These are phyloP conservation scores for Aspergillus heteromorphus DNA, from an alignment of 495 filamentous ascomycete genomes.

Conservation along the genomic window DNA sequence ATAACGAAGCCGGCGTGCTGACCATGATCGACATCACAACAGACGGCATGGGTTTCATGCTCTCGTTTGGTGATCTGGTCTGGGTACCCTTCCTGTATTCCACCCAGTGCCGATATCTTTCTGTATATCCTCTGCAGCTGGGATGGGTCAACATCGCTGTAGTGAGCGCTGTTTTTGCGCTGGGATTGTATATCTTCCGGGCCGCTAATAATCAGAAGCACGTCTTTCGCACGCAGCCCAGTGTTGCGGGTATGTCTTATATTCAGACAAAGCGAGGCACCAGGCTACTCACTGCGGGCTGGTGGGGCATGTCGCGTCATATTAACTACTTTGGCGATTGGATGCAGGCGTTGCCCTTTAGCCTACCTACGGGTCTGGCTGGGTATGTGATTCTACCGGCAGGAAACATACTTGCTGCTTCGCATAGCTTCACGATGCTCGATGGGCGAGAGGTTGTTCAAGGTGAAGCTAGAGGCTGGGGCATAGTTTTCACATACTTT, in stretches of 20 bases:
- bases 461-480: conserved; percentile 60
- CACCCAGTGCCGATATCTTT: conserved; percentile 71
- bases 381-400: conserved; percentile 52
- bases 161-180: conserved; percentile 52
- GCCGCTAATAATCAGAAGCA: conserved; percentile 79
- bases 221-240: conserved; percentile 69
- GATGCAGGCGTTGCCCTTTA: conserved; percentile 79
- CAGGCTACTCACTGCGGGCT: conserved; percentile 69
- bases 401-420: conserved; percentile 30
- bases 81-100: conserved; percentile 86
- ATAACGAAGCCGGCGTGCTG: conserved; percentile 73
- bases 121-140: conserved; percentile 67
- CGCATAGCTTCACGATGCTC: conserved; percentile 39
- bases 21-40: conserved; percentile 85
- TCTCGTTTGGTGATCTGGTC: conserved; percentile 76
- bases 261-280: conserved; percentile 73
- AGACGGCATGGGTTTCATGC: conserved; percentile 87
- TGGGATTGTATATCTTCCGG: conserved; percentile 80
- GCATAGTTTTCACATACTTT: conserved; percentile 78
- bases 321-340: conserved; percentile 92
- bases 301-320: conserved; percentile 83
- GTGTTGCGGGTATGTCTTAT: conserved; percentile 63
- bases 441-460: conserved; percentile 40
- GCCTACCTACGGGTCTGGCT: conserved; percentile 72
- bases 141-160: conserved; percentile 50